Evolutionary conservation across 768 basidiomycete genomes (phyloP), one percentile per base, ranked within the genome.

Genomic region (Suillus paluster): DNA sequence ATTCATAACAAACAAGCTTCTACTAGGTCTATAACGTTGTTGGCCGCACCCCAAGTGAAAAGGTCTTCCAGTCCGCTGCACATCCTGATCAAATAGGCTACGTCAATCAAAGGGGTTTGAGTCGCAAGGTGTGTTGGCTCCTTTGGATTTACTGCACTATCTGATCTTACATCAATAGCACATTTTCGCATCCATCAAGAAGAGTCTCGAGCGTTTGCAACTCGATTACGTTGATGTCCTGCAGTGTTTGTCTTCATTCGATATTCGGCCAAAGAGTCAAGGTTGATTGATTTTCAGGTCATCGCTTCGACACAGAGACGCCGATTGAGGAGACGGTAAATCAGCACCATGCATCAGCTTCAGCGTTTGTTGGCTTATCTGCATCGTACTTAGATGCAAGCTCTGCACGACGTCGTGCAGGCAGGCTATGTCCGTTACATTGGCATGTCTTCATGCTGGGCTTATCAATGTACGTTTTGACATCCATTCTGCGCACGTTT

Each of bases 221-320:
- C 72, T 91, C 30, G 91, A 93, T 57, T 91, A 92, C 64, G 80
- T 94, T 67, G 92, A 93, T 68, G 74, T 92, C 2, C 74, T 92
- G 9, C 91, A 92, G 77, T 89, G 88, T 81, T 66, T 63, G 79
- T 59, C 30, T 11, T 49, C 68, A 46, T 53, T 15, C 5, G 4
- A 17, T 8, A 11, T 39, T 55, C 23, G 23, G 25, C 17, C 10
- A 4, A 12, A 46, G 33, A 56, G 12, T 58, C 21, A 39, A 46
- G 21, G 10, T n/a, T 60, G 58, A 76, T 77, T 38, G 1, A 25
- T 75, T 54, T 70, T 57, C 60, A 59, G 72, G 77, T 41, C 75
- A 77, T 60, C 69, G 74, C 23, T 77, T 75, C 58, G 77, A 77
- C 61, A 30, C 54, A 14, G 59, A 72, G 71, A 54, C 67, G 5